These are phyloP conservation scores for Phoma sp. DNA, from an alignment of 2,329 filamentous ascomycete genomes.

Conservation along the genomic window DNA sequence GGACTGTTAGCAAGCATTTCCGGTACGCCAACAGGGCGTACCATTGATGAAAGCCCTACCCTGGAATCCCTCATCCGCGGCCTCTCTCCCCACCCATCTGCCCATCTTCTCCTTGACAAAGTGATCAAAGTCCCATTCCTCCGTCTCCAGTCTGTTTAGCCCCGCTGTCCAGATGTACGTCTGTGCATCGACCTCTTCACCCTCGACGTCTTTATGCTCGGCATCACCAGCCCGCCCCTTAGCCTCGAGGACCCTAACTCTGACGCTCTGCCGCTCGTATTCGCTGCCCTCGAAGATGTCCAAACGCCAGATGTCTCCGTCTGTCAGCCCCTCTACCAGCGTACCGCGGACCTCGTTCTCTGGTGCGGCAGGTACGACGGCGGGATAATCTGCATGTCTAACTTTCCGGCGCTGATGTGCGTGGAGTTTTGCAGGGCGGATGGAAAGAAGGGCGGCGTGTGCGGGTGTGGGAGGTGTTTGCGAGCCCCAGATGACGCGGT, in stretches of 20 bases:
- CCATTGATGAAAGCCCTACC: constrained; percentile 47
- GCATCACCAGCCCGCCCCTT: constrained; percentile 24
- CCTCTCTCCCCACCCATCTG: constrained; percentile 59
- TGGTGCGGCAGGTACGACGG: constrained; percentile 60
- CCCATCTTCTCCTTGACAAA: constrained; percentile 78
- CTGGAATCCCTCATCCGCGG: constrained; percentile 54
- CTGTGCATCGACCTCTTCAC: constrained; percentile 52
- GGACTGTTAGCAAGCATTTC: constrained; percentile 1
- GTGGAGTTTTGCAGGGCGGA: constrained; percentile 77
- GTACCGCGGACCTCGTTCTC: constrained; percentile 70
- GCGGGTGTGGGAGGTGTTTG: constrained; percentile 56
- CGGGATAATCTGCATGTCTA: constrained; percentile 76
- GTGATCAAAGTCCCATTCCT: constrained; percentile 87
- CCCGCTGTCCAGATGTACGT: constrained; percentile 61
- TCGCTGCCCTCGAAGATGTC: constrained; percentile 83
- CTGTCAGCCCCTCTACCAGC: constrained; percentile 76
- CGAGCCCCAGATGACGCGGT: constrained; percentile 77
- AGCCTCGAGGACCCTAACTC: constrained; percentile 50
- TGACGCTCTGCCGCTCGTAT: constrained; percentile 65
- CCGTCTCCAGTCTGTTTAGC: constrained; percentile 64
- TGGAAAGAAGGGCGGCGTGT: constrained; percentile 63
- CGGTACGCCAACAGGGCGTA: constrained; percentile 6
- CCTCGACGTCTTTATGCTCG: constrained; percentile 34
- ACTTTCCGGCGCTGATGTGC: constrained; percentile 76
- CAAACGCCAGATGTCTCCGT: constrained; percentile 74